A percentile compares a stretch with the other conserved stretches of the same genome.
Conservation (phyloP, 768 basidiomycete genomes). For the Lactarius sp. region DNA sequence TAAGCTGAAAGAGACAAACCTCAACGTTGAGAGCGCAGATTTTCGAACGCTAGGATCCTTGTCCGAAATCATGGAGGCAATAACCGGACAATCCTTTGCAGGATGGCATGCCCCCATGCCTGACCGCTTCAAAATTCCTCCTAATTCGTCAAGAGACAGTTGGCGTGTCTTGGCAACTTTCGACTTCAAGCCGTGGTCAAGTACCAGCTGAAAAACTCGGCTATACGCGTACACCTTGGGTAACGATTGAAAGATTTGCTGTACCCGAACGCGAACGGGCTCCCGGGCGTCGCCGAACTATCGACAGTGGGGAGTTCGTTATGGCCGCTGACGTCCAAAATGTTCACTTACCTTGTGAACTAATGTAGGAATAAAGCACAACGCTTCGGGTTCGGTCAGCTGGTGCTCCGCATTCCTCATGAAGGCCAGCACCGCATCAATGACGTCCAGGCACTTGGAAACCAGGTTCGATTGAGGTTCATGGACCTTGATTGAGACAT, state of each 20-base stretch:
- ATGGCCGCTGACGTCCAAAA: neutral
- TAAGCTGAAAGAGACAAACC: constrained; percentile 44
- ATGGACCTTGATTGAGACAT: constrained; percentile 83
- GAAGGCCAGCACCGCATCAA: constrained; percentile 74
- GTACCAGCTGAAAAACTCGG: constrained; percentile 79
- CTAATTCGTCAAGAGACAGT: constrained; percentile 80
- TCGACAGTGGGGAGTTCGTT: constrained; percentile 2
- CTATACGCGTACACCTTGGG: constrained; percentile 93
- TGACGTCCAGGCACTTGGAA: constrained; percentile 82
- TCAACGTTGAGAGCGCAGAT: constrained; percentile 75
- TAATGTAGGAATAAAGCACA: constrained; percentile 84
- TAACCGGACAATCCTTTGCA: constrained; percentile 66
- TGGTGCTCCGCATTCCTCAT: constrained; percentile 69
- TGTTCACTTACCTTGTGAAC: constrained; percentile 73
- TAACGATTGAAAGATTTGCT: constrained; percentile 77
- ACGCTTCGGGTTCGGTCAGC: constrained; percentile 79
- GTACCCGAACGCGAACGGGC: constrained; percentile 70
- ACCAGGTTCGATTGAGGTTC: constrained; percentile 88
- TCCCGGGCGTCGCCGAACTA: constrained; percentile 93
- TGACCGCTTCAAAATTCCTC: constrained; percentile 68
- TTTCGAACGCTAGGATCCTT: constrained; percentile 87
- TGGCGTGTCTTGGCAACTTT: constrained; percentile 91
- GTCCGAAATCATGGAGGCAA: constrained; percentile 80
- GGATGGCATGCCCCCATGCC: constrained; percentile 82
- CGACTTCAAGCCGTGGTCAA: constrained; percentile 84